A percentile compares a stretch with the other conserved stretches of the same genome.
Evolutionary conservation across 2,329 filamentous ascomycete species (phyloP).

Genomic region (Exophiala phaeomuriformis): DNA sequence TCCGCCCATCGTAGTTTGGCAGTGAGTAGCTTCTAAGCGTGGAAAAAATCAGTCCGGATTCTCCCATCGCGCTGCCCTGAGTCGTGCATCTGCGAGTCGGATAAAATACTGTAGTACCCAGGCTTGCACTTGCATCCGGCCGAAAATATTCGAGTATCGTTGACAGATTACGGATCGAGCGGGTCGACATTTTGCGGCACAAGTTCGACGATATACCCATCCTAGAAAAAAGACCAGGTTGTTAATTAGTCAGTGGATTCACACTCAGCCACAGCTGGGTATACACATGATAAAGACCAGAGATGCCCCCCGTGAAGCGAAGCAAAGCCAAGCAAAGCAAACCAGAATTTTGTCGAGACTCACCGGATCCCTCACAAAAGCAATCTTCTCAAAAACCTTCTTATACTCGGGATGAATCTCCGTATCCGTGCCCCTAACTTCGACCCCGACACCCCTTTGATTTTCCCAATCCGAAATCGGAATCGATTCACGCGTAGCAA

Average conservation of each 20-base stretch:
- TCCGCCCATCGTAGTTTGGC: no score
- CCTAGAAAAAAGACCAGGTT: neutral
- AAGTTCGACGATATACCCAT: constrained; percentile 4
- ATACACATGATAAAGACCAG: no score
- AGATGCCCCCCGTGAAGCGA: neutral
- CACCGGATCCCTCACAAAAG: constrained; percentile 37
- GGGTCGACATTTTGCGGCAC: constrained; percentile 1
- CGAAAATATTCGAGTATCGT: neutral
- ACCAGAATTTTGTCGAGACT: constrained; percentile 19
- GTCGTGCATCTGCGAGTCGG: no score
- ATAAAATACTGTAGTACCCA: no score
- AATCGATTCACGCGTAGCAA: constrained; percentile 28
- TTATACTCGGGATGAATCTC: constrained; percentile 33
- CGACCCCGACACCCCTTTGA: constrained; percentile 30
- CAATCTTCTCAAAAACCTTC: constrained; percentile 33
- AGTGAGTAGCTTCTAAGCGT: no score
- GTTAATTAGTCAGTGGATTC: no score
- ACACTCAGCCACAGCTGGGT: no score
- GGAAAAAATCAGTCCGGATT: no score
- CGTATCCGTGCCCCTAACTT: constrained; percentile 21
- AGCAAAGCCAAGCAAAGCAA: neutral
- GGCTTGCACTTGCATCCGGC: no score
- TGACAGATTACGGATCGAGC: neutral
- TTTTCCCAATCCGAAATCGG: constrained; percentile 34
- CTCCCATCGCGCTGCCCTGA: no score